Conservation (phyloP, 805 yeast genomes). For the Teunomyces pallodes region DNA sequence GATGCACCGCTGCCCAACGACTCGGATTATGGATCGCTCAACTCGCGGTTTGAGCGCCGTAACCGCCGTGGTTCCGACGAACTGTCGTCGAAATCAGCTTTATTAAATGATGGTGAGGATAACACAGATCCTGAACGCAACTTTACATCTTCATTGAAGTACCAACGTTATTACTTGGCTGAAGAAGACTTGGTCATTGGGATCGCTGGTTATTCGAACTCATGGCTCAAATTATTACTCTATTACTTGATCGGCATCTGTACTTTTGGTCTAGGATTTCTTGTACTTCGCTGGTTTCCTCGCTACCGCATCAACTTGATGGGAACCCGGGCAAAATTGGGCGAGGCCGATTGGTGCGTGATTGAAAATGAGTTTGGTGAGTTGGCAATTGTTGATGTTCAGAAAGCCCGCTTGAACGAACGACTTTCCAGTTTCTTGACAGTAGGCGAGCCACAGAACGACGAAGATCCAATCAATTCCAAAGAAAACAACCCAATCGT, state of each 20-base stretch:
- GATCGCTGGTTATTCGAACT: constrained; percentile 81
- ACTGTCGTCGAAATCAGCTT: constrained; percentile 3
- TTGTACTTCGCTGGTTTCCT: constrained; percentile 85
- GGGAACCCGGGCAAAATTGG: constrained; percentile 69
- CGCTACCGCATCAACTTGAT: constrained; percentile 61
- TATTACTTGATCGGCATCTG: constrained; percentile 55
- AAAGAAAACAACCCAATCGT: constrained; percentile 58
- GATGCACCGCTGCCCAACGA: constrained; percentile 3
- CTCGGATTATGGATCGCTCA: constrained; percentile 27
- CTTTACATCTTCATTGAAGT: constrained; percentile 26
- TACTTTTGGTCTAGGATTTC: constrained; percentile 71
- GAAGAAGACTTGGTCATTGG: constrained; percentile 95
- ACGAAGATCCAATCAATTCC: neutral
- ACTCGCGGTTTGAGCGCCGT: constrained; percentile 25
- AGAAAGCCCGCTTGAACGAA: constrained; percentile 63
- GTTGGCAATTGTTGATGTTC: constrained; percentile 56
- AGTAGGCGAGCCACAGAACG: constrained; percentile 6
- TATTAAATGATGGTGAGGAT: neutral
- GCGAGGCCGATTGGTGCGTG: constrained; percentile 87
- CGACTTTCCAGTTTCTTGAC: constrained; percentile 67
- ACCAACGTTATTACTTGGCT: constrained; percentile 86
- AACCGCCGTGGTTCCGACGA: constrained; percentile 7
- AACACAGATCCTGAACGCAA: neutral
- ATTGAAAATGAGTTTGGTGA: constrained; percentile 94
- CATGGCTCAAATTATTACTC: constrained; percentile 40